Base-by-base conservation (phyloP, 2,329 filamentous ascomycete genomes). In the Fusarium piperis region DNA sequence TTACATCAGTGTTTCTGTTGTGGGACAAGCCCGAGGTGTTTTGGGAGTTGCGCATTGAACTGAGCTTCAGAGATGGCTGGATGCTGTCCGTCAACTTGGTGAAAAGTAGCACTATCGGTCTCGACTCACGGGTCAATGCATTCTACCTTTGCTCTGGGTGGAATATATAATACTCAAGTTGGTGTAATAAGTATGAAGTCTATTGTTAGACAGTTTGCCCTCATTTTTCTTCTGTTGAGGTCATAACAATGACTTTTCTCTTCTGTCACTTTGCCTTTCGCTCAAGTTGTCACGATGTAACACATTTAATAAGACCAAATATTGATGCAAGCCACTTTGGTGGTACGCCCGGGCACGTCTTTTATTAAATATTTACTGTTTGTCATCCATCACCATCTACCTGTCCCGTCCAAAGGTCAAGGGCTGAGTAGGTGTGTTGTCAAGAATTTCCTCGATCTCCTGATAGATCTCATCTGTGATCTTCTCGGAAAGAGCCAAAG, bases 401-500 rank as follows among this genome's bases (percentile, higher is more conserved):
- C 73, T 74, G 26, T 75, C 73, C 13, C 73, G 73, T 33, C 64
- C 71, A 6, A 15, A 75, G 12, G 36, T 75, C 2, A 55, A 38
- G 15, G 64, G 57, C 23, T 61, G 53, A 16, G 58, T 51, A 2
- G 74, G 74, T 41, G 70, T 62, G 35, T 76, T 76, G n/a, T 76
- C 71, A 1, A 76, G 66, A 6, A 76, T 69, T 28, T 33, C 64
- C 62, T 76, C 74, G 52, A 76, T 76, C 62, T 76, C 71, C 59
- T 73, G 59, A 57, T 74, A 1, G 33, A 76, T 67, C 5, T 64
- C 59, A 2, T 69, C 65, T 0, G 74, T 74, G 1, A 76, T 32
- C 65, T 76, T 76, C 39, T 76, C 69, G 3, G 62, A 61, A 2
- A 76, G 16, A 13, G 63, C 52, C 30, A 76, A n/a, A 0, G 74